Evolutionary conservation across 352 stramenopile genomes (phyloP).

Genomic region (Globisporangium middletonii): DNA sequence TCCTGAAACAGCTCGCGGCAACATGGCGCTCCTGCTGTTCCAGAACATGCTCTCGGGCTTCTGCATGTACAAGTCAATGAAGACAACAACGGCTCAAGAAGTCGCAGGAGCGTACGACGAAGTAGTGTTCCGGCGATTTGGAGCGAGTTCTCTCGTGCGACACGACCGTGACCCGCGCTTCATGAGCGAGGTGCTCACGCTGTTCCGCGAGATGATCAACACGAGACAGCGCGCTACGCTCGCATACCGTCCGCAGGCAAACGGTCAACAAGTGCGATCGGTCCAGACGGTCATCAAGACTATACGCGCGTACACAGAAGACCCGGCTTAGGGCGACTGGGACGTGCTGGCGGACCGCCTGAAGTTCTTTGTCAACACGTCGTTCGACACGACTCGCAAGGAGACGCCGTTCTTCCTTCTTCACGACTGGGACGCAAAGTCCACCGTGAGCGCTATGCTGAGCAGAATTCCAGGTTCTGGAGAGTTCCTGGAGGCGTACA

Average conservation of each 20-base stretch:
- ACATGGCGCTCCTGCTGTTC: conserved; percentile 14
- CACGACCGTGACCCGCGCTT: conserved; percentile 24
- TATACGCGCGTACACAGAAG: conserved; percentile 18
- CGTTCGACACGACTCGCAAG: conserved; percentile 6
- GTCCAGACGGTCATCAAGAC: conserved; percentile 22
- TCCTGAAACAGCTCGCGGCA: not conserved
- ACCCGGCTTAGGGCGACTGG: conserved; percentile 21
- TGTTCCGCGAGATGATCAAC: conserved; percentile 19
- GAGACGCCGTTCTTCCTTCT: conserved; percentile 18
- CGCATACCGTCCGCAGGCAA: conserved; percentile 23
- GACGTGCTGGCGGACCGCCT: conserved; percentile 19
- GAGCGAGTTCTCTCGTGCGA: conserved; percentile 14
- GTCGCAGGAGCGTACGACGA: conserved; percentile 20
- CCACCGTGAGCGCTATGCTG: conserved; percentile 6
- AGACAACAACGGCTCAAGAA: conserved; percentile 4
- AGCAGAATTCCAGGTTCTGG: not conserved
- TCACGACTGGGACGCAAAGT: conserved; percentile 13
- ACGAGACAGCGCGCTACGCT: conserved; percentile 20
- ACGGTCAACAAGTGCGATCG: conserved; percentile 27
- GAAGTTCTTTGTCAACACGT: conserved; percentile 20
- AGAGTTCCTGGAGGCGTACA: not conserved
- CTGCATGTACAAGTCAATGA: conserved; percentile 22
- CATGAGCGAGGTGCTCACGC: conserved; percentile 23
- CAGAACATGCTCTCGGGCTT: conserved; percentile 18
- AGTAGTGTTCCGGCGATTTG: conserved; percentile 19